Evolutionary conservation across 441 rosid species (phyloP), one percentile per base, ranked within the genome.

Genomic region (Adansonia rubrostipa): DNA sequence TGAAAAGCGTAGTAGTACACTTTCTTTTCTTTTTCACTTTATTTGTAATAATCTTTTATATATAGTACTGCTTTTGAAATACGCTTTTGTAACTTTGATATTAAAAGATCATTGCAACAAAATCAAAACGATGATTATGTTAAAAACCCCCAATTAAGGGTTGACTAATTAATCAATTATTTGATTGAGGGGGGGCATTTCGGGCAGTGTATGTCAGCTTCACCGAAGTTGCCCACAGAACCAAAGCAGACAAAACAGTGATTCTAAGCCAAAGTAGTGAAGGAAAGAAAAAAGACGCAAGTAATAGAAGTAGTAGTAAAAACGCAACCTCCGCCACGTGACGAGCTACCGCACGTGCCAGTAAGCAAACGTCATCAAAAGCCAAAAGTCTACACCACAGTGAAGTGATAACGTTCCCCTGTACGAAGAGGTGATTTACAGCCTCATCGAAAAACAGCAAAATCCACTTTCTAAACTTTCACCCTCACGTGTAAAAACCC

Each of bases 281-380:
- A 42, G 17, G 44, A 70, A 11, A 24, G 44, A 74, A 11, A 11
- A 17, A 10, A 1, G 4, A 36, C 2, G 33, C 33, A 1, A 28
- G 33, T 28, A 28, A 28, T 28, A 28, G 33, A 1, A 28, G 33
- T 28, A 28, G 33, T 28, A 28, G 33, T 28, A 28, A 28, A 28
- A 47, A 72, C 24, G 80, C 58, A 82, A 79, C 65, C 80, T 77
- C 65, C 42, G 85, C 85, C 90, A 82, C 85, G 86, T 87, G 87
- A 85, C 82, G 2, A 28, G 9, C n/a, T 71, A 33, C 73, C 82
- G 77, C 90, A 84, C 87, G 87, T 82, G 90, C 86, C 85, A 8
- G 11, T 0, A 1, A 44, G 48, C 78, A 10, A 53, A 85, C 85
- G 85, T 81, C 87, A 87, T 80, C 80, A 60, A 53, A 62, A 62